Conservation (phyloP, 108 stramenopile species). For the Hondaea fermentalgiana region DNA sequence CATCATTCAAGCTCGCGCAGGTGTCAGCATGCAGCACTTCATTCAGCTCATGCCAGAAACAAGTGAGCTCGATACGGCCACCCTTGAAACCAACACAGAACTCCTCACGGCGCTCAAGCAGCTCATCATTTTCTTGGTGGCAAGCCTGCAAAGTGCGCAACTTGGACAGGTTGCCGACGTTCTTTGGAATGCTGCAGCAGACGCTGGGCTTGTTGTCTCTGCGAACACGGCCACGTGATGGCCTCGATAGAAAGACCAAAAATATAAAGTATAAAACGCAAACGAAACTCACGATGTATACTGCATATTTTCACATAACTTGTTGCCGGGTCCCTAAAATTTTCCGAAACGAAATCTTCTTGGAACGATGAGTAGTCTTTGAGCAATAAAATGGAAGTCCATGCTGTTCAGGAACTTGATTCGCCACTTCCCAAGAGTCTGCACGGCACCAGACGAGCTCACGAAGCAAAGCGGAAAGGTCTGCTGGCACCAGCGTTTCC, state of each 20-base stretch:
- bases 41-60: not conserved
- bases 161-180: not conserved
- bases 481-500: no score
- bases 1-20: not conserved
- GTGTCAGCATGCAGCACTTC: not conserved
- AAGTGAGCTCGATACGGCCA: not conserved
- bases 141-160: not conserved
- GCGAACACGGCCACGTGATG: not conserved
- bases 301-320: no score
- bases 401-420: no score
- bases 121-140: not conserved
- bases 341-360: no score
- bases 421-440: no score
- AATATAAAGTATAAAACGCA: not conserved
- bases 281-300: no score
- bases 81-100: not conserved
- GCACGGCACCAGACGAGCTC: no score
- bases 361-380: no score
- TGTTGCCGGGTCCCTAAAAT: no score
- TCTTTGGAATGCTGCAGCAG: not conserved
- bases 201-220: not conserved
- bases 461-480: no score
- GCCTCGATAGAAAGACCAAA: not conserved
- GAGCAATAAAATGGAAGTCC: no score
- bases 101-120: not conserved